phyloP scores from a whole-genome alignment of 305 asterid genomes.

The Fraxinus floribunda region DNA sequence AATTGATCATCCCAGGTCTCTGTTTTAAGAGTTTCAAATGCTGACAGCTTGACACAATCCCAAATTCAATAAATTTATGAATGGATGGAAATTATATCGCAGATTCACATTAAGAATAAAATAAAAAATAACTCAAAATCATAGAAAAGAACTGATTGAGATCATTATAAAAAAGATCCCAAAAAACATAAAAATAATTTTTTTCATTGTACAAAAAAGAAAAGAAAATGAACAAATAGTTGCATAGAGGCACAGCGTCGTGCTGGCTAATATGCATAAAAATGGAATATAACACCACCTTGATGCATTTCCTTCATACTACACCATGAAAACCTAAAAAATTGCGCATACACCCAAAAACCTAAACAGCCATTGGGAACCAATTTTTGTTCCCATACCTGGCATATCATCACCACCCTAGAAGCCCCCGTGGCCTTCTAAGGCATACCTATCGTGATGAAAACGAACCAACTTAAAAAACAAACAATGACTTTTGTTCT shows the following conservation, averaged over 20 bases:
- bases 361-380: not conserved
- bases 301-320: not conserved
- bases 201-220: not conserved
- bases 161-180: not conserved
- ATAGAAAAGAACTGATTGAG: not conserved
- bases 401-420: conserved; percentile 34
- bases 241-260: not conserved
- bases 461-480: conserved; percentile 43
- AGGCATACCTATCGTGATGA: conserved; percentile 37
- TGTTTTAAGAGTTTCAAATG: not conserved
- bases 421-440: conserved; percentile 31
- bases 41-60: not conserved
- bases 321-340: not conserved
- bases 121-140: not conserved
- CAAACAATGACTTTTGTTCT: conserved; percentile 37
- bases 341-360: not conserved
- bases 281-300: not conserved
- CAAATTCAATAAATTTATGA: too few species aligned
- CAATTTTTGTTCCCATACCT: conserved; percentile 25
- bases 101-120: not conserved
- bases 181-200: too few species aligned
- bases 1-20: too few species aligned
- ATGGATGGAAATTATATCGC: not conserved
- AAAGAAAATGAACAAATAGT: too few species aligned
- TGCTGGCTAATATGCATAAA: not conserved